Percentiles rank a stretch among this genome's conserved stretches.
These are phyloP conservation scores for Colletotrichum salicis DNA, from an alignment of 2,329 filamentous ascomycete species.

Conservation along the genomic window DNA sequence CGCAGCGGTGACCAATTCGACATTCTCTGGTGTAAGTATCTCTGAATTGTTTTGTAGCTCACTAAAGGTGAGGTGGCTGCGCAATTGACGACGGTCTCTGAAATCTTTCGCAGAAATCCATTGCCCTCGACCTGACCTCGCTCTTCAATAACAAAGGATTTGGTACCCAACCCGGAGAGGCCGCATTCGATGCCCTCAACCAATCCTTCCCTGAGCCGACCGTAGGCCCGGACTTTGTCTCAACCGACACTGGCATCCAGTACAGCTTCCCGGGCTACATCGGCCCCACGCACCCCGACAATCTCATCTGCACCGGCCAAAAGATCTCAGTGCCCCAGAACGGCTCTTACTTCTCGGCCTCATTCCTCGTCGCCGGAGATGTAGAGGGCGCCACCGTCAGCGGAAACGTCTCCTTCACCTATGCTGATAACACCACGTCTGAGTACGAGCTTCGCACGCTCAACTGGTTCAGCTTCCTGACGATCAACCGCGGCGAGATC, in stretches of 20 bases:
- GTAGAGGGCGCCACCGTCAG: conserved; percentile 49
- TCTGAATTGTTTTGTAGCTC: neutral
- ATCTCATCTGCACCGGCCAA: conserved; percentile 55
- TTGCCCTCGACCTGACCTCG: conserved; percentile 6
- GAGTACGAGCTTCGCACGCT: conserved; percentile 54
- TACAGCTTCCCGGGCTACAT: conserved; percentile 56
- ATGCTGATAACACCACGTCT: conserved; percentile 53
- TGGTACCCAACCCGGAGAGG: conserved; percentile 54
- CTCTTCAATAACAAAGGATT: conserved; percentile 60
- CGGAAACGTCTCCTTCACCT: conserved; percentile 54
- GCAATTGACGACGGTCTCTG: neutral
- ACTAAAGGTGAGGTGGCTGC: neutral
- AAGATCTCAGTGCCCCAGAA: conserved; percentile 45
- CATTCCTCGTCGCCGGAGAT: conserved; percentile 55
- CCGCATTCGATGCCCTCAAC: conserved; percentile 54
- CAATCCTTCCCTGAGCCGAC: conserved; percentile 53
- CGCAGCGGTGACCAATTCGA: neutral
- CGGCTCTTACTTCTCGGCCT: conserved; percentile 52
- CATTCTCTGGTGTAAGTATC: conserved; percentile 12
- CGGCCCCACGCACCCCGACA: conserved; percentile 48
- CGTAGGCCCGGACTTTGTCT: conserved; percentile 49
- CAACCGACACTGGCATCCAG: conserved; percentile 50
- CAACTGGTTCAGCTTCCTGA: conserved; percentile 56
- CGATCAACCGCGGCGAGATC: conserved; percentile 58
- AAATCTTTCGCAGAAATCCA: neutral